Percentiles rank a stretch among this genome's conserved stretches.
These are phyloP conservation scores for Colletotrichum ledebouriae DNA, from an alignment of 2,329 filamentous ascomycete genomes.

Conservation along the genomic window DNA sequence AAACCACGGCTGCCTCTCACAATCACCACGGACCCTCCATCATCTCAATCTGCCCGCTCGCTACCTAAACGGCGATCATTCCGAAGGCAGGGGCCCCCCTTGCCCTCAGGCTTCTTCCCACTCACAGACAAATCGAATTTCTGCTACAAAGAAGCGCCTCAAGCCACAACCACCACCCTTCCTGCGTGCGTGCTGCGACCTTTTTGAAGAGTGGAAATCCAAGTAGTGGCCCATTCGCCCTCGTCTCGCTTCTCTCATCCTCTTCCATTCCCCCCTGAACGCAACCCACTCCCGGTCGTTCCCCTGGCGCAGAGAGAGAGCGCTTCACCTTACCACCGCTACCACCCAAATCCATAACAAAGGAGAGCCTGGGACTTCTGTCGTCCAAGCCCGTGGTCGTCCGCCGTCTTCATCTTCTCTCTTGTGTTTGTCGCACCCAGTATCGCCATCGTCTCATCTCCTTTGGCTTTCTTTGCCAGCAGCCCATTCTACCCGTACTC, in stretches of 20 bases:
- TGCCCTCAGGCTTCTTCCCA: slow-evolving; percentile 16
- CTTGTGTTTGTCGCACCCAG: background rate
- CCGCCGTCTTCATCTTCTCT: slow-evolving; percentile 1
- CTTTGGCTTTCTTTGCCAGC: background rate
- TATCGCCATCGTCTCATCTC: slow-evolving; percentile 35
- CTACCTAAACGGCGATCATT: slow-evolving; percentile 41
- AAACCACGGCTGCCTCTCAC: slow-evolving; percentile 19
- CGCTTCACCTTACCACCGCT: background rate
- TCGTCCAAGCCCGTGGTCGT: slow-evolving; percentile 8
- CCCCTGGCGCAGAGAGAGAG: background rate
- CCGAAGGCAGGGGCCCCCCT: slow-evolving; percentile 27
- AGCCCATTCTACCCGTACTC: slow-evolving; percentile 41
- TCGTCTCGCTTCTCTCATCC: slow-evolving; percentile 31
- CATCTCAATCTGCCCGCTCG: slow-evolving; percentile 12
- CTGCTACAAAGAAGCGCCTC: slow-evolving; percentile 42
- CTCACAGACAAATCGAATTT: slow-evolving; percentile 36
- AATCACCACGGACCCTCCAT: slow-evolving; percentile 27
- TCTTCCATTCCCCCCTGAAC: background rate
- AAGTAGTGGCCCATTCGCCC: background rate
- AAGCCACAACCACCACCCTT: slow-evolving; percentile 28
- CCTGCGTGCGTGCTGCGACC: slow-evolving; percentile 6
- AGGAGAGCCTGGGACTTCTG: slow-evolving; percentile 32
- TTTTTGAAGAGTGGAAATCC: slow-evolving; percentile 18
- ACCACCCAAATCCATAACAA: slow-evolving; percentile 16
- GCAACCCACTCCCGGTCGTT: background rate